Conservation (phyloP, 2,329 filamentous ascomycete genomes). For the Parastagonospora nodorum region DNA sequence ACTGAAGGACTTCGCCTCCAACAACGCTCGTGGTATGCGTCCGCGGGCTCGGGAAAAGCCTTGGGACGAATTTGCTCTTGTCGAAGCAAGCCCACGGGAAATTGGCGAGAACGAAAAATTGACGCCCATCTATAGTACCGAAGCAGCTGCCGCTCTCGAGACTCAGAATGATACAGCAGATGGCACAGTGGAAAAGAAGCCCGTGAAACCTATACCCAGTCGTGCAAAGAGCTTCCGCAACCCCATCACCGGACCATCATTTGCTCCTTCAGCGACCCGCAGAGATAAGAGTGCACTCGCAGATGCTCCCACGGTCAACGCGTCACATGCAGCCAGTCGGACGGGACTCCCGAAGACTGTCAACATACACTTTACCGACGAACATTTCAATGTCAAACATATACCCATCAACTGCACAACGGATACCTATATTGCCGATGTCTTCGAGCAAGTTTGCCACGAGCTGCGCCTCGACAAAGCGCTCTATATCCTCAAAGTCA, state of each 20-base stretch:
- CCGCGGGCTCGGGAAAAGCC: constrained; percentile 74
- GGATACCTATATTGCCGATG: constrained; percentile 81
- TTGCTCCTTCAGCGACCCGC: constrained; percentile 51
- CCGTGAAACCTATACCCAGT: constrained; percentile 36
- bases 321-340: constrained; percentile 56
- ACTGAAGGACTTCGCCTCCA: constrained; percentile 76
- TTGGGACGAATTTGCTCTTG: constrained; percentile 82
- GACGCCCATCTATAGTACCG: constrained; percentile 69
- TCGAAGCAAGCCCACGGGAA: constrained; percentile 71
- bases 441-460: constrained; percentile 77
- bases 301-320: constrained; percentile 50
- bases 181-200: constrained; percentile 26
- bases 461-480: constrained; percentile 80
- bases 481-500: constrained; percentile 77
- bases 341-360: constrained; percentile 73
- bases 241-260: constrained; percentile 57
- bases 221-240: constrained; percentile 54
- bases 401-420: constrained; percentile 77
- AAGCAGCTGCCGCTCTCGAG: constrained; percentile 46
- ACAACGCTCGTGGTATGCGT: constrained; percentile 71
- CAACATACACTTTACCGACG: constrained; percentile 73
- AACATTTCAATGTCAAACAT: constrained; percentile 70
- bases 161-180: constrained; percentile 22
- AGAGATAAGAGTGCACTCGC: constrained; percentile 53
- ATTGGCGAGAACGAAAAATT: constrained; percentile 70